Base-by-base conservation (phyloP, 306 rosid genomes). In the Medicago arabica region DNA sequence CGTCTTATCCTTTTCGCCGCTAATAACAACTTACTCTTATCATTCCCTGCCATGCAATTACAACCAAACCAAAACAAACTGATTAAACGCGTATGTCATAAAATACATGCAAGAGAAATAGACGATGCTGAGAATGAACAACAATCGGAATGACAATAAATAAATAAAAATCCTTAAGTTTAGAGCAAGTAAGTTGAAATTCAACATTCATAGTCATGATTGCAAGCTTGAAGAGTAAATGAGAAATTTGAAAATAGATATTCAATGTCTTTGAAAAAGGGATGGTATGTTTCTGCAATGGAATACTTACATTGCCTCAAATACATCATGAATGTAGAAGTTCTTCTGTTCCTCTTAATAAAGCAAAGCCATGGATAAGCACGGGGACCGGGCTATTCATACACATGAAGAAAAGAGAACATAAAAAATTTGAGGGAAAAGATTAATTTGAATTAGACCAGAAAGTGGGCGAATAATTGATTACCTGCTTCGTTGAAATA, bases 401-500 rank as follows among this genome's bases (percentile, higher is more conserved):
- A 43, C 67, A 43, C 54, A 63, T 63, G 69, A 54, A 63, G 9
- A 36, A 62, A 51, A 66, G 38, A 16, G 15, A 74, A 18, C 49
- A 51, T 54, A 31, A 34, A 68, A 50, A 75, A 10, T 65, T 14
- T 11, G 14, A 25, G 58, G 36, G 13, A 8, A 44, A 34, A 60
- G 46, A 13, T 46, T 44, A 41, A 23, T 28, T 25, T 14, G 19
- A 49, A 74, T 31, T 15, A 8, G 9, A 46, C 67, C 65, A 10
- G 19, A 57, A 39, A 67, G 63, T 17, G 6, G 53, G 72, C n/a
- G 38, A 46, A 34, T 6, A 25, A 63, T 60, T 36, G 8, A 28
- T 40, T 62, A 89, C 97, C 87, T 88, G 97, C 82, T 87, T 90
- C 85, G 90, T 57, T 23, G 97, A 92, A 84, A 92, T 86, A 40